Evolutionary conservation across 1,139 yeast species (phyloP), one percentile per base, ranked within the genome.

Genomic region (Saccharomycopsis hybrid): DNA sequence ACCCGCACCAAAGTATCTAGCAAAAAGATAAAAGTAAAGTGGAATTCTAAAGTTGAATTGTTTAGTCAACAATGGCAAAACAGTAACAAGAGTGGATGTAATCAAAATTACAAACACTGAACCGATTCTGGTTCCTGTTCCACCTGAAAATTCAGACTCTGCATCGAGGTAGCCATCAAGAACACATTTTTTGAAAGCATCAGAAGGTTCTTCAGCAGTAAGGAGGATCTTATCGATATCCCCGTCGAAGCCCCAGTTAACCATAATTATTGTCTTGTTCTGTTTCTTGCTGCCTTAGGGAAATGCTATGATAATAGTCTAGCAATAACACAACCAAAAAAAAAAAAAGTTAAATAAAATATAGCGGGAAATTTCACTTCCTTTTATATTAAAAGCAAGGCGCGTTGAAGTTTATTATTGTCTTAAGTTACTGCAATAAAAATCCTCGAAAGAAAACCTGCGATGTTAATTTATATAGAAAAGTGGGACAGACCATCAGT

Each of bases 1-100:
- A 47, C 97, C 97, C 1, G 95, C 83, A 54, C 97, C 97, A 63
- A 89, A 88, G 69, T 77, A 86, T 61, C 85, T 86, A 50, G 89
- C 85, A 43, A 82, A 67, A 60, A 85, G 78, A 61, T 80, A 87
- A 51, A 81, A 75, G 78, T 80, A 73, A 18, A 71, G 62, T 2
- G 83, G 89, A 57, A 82, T 60, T 54, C 73, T 68, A 56, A 68
- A 69, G 7, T 75, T 70, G 58, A 69, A 72, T 56, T 65, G 67
- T 42, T 78, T 73, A 3, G 78, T 68, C 32, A 77, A 60, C 3
- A 78, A 60, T 2, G 82, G 82, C 58, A 78, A 69, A 49, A 75
- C 67, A 2, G 80, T 73, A 24, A 82, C 85, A 48, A 79, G 63
- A 1, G 77, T 70, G 1, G 87, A 77, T 2, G 82, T 74, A 18